Evolutionary conservation across 768 basidiomycete genomes (phyloP), one percentile per base, ranked within the genome.

Genomic region (Boletus pseudopeckii): DNA sequence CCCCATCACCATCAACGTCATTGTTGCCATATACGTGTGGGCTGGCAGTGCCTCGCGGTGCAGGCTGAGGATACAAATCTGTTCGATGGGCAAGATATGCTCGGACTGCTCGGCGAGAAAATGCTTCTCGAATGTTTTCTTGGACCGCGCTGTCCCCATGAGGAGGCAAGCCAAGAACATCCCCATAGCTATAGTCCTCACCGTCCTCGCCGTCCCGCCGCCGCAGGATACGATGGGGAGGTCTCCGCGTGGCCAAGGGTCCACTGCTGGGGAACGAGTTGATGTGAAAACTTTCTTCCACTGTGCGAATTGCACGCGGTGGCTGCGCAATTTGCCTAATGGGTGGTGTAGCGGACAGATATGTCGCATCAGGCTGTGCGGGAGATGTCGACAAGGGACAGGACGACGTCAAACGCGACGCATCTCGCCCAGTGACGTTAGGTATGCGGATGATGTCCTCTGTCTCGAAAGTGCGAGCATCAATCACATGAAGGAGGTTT

Each of bases 381-480:
- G 53, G 53, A 10, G 61, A 55, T 39, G 45, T 48, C 15, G 60
- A 49, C 33, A 45, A 20, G 46, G 54, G 38, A 57, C 56, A 47
- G 46, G 52, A 36, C 47, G 60, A 45, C 47, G 59, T 30, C 44
- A 38, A n/a, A 45, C 46, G 53, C 41, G 62, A 28, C 48, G 48
- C 38, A 26, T 61, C 62, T 48, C 57, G 55, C 58, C 55, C 55
- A 18, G 22, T 65, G 48, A 74, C 67, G 24, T 70, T 70, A 4
- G 85, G 85, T 42, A 87, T 77, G 49, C 76, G 80, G 18, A 90
- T 67, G 17, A 86, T 77, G 55, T 90, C 84, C 56, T 88, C 85
- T 7, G 80, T 80, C 64, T 92, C 85, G 61, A 95, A 95, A 0
- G 91, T 94, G 42, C 84, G 79, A 4, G 92, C 91, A 64, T 97